Evolutionary conservation across 441 rosid genomes (phyloP), one percentile per base, ranked within the genome.

Genomic region (Hura crepitans): DNA sequence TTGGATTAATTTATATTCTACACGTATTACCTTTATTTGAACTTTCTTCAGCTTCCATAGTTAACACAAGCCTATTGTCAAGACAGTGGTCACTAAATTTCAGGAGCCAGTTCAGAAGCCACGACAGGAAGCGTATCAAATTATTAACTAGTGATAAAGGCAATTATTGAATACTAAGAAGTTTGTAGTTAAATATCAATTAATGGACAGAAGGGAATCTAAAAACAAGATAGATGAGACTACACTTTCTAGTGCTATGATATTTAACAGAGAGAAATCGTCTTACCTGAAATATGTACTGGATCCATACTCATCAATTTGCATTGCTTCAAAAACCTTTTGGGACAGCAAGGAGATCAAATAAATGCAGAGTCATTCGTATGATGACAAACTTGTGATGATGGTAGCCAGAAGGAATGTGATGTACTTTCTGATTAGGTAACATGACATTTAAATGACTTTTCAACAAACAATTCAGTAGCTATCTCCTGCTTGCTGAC

Each of bases 1-100:
- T 42, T 87, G 66, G 83, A 90, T 35, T 81, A 31, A 80, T 50
- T 47, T 43, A 51, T 37, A 45, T 9, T 58, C 66, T 49, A 51
- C 51, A 8, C 53, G 57, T 20, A 9, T 11, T 5, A 39, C 62
- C 66, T 27, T 45, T 33, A 23, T n/a, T 45, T 69, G 54, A 56
- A 51, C 53, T 23, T 62, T 70, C 62, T 27, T 58, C 46, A 49
- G 53, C 53, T 56, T 57, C 20, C 25, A 57, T 28, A 39, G 27
- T 20, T 62, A 43, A 23, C n/a, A n/a, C 18, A 51, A 20, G n/a
- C 25, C 62, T 66, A 47, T 57, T 61, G 49, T n/a, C 27, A 33
- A 10, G 22, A 59, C 51, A 60, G 23, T 42, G 47, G n/a, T n/a
- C 27, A 45, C 28, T 43, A 15, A 56, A 62, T n/a, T n/a, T n/a